Evolutionary conservation across 1,139 yeast genomes (phyloP).

Genomic region (Scheffersomyces insectosa): DNA sequence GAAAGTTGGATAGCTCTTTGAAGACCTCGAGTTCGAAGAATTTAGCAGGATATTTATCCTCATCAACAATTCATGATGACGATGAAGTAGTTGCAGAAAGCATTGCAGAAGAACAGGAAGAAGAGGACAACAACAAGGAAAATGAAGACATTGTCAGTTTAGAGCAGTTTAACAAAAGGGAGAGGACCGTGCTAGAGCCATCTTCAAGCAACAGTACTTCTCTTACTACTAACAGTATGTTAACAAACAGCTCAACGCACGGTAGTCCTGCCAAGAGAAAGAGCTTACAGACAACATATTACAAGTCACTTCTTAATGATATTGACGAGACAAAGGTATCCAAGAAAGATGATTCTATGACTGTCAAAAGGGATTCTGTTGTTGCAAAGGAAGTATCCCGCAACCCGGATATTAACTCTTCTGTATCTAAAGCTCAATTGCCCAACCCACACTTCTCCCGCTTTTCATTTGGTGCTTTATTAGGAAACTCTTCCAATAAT

Average conservation of each 20-base stretch:
- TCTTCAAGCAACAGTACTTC: constrained; percentile 1
- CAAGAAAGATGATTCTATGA: constrained; percentile 1
- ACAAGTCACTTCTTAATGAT: constrained; percentile 26
- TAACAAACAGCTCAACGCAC: neutral
- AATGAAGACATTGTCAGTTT: constrained; percentile 20
- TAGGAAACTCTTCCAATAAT: constrained; percentile 9
- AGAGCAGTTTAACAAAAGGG: constrained; percentile 16
- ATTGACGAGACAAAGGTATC: constrained; percentile 22
- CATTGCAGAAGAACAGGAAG: constrained; percentile 5
- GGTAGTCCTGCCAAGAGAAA: neutral
- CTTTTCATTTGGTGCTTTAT: constrained; percentile 44
- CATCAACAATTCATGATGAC: neutral
- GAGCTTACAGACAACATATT: constrained; percentile 4
- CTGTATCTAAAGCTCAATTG: neutral
- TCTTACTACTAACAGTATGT: neutral
- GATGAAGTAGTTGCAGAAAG: constrained; percentile 5
- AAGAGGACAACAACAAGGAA: constrained; percentile 11
- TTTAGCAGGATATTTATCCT: constrained; percentile 33
- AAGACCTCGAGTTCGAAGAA: constrained; percentile 49
- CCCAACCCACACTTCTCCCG: constrained; percentile 50
- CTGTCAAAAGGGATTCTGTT: neutral
- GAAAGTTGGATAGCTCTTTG: constrained; percentile 23
- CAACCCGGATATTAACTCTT: neutral
- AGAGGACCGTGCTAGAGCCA: constrained; percentile 8
- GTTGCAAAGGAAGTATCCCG: neutral